Evolutionary conservation across 352 stramenopile species (phyloP).

Genomic region (Phytophthora sp.): DNA sequence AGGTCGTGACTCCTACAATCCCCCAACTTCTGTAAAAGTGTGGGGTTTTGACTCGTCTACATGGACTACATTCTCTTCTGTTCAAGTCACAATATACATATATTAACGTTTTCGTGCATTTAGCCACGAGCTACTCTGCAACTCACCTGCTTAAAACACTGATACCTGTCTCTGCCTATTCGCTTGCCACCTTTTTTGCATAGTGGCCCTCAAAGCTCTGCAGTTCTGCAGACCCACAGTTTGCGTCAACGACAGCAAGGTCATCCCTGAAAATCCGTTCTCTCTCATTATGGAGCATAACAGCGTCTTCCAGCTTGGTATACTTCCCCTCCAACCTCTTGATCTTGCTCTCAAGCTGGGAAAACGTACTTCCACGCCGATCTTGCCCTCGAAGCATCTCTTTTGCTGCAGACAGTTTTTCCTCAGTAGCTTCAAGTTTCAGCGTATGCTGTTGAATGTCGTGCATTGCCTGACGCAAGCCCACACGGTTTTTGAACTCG

Average conservation of each 20-base stretch:
- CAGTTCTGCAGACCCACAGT: constrained; percentile 1
- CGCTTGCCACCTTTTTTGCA: not conserved
- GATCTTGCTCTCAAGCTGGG: constrained; percentile 22
- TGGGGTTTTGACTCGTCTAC: no score
- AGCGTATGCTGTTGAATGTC: constrained; percentile 50
- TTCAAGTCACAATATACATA: no score
- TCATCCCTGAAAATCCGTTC: constrained; percentile 21
- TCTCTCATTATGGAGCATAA: constrained; percentile 31
- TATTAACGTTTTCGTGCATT: no score
- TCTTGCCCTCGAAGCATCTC: not conserved
- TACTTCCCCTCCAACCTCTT: constrained; percentile 20
- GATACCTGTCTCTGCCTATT: not conserved
- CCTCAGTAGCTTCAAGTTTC: constrained; percentile 9
- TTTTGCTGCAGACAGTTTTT: constrained; percentile 11
- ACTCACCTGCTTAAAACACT: no score
- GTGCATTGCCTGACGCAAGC: constrained; percentile 69
- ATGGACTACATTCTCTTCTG: no score
- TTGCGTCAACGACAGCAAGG: constrained; percentile 5
- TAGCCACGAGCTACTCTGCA: no score
- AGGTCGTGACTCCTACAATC: not conserved
- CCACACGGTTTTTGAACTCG: constrained; percentile 73
- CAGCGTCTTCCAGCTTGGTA: constrained; percentile 19
- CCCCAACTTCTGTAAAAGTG: constrained; percentile 8
- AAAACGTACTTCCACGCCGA: not conserved
- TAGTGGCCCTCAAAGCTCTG: constrained; percentile 25